These are phyloP conservation scores for Boletales sp. DNA, from an alignment of 768 basidiomycete species.

Conservation along the genomic window DNA sequence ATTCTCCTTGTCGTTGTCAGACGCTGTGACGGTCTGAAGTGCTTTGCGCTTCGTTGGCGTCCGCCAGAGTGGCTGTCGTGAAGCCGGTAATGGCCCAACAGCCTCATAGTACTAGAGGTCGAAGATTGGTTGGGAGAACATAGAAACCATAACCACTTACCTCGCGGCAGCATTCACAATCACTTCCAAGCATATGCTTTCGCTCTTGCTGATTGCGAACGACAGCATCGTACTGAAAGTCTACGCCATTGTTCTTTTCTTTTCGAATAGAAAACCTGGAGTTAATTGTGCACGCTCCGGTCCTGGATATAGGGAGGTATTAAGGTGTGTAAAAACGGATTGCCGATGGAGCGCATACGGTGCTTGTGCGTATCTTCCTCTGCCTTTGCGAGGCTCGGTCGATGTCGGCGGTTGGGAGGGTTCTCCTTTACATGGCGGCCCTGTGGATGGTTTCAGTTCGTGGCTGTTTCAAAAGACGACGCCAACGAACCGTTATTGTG, in stretches of 20 bases:
- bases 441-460: constrained; percentile 7
- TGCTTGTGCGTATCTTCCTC: constrained; percentile 53
- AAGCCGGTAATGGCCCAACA: constrained; percentile 68
- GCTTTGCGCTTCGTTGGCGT: constrained; percentile 46
- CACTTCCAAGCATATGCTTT: constrained; percentile 63
- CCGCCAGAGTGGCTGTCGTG: constrained; percentile 72
- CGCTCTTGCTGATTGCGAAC: constrained; percentile 65
- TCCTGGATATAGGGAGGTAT: constrained; percentile 12
- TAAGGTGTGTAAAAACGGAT: neutral
- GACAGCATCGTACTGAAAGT: constrained; percentile 73
- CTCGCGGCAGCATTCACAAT: constrained; percentile 80
- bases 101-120: constrained; percentile 69
- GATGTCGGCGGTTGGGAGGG: constrained; percentile 3
- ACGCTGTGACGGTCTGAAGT: neutral
- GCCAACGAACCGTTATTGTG: constrained; percentile 10
- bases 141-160: constrained; percentile 38
- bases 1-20: constrained; percentile 27
- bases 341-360: constrained; percentile 25
- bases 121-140: neutral
- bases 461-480: neutral
- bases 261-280: constrained; percentile 65
- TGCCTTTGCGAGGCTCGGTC: constrained; percentile 44
- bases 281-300: constrained; percentile 49
- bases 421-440: constrained; percentile 9
- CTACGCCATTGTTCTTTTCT: constrained; percentile 57